Base-by-base conservation (phyloP, 2,329 filamentous ascomycete species). In the Fusarium sp. region DNA sequence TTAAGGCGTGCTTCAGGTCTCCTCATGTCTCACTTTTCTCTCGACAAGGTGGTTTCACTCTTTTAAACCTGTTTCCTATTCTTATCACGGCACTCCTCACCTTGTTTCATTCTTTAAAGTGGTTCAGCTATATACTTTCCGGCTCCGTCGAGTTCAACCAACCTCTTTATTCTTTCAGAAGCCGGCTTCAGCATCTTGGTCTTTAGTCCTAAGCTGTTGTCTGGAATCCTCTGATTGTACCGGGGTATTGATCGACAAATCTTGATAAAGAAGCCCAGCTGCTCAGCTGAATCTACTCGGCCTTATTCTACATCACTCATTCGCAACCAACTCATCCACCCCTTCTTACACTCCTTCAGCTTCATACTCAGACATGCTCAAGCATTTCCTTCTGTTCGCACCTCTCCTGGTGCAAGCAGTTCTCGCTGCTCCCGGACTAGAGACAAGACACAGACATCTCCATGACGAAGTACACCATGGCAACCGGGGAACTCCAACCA, bases 401-500 rank as follows among this genome's bases (percentile, higher is more conserved):
- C 77, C 78, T 14, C 69, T 82, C 14, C 71, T 82, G 77, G 78
- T 76, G 33, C 72, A 76, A 54, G 57, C 69, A 57, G 76, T 66
- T 8, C 31, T 76, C 35, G 79, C 75, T 41, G 72, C 66, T 29
- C 75, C 76, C 7, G 68, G 74, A 50, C 76, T 77, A 24, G 68
- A 72, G 63, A 62, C 66, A 13, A 71, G 59, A 27, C 69, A 68
- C 29, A 67, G 71, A 50, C 67, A 78, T 52, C 67, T 71, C n/a
- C 73, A 75, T 66, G 67, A 67, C 5, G 52, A 73, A 27, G 65
- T 74, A 20, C 69, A 73, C 37, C 71, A 72, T 50, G 71, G 72
- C 31, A 14, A 27, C 45, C 68, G 52, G 13, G 69, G 62, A 14
- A 60, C 68, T 24, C 52, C 64, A 16, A 74, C 72, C 20, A 16